A percentile compares a stretch with the other conserved stretches of the same genome.
Evolutionary conservation across 768 basidiomycete species (phyloP).

Genomic region (Calocybe indica): DNA sequence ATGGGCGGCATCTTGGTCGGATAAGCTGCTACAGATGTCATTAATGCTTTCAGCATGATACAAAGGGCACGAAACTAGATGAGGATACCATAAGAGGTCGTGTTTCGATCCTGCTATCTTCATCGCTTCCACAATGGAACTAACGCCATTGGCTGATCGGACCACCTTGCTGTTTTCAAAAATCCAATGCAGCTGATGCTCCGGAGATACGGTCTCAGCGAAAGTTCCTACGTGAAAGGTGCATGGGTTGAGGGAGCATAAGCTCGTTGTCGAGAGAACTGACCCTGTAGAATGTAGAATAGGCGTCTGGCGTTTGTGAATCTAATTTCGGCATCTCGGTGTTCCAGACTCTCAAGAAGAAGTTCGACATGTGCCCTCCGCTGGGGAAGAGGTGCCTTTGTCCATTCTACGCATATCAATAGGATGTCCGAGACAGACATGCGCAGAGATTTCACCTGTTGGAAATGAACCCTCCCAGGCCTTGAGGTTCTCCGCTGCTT

Average conservation of each 20-base stretch:
- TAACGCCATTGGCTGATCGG: conserved; percentile 76
- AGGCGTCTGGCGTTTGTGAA: conserved; percentile 84
- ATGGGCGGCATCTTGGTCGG: conserved; percentile 68
- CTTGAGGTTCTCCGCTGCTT: conserved; percentile 80
- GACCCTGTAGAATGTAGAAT: conserved; percentile 92
- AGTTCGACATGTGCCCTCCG: conserved; percentile 73
- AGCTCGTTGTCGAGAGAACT: conserved; percentile 5
- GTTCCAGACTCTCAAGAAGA: conserved; percentile 84
- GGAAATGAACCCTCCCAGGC: conserved; percentile 84
- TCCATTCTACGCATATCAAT: conserved; percentile 58
- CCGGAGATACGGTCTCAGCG: conserved; percentile 84
- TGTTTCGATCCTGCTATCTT: conserved; percentile 88
- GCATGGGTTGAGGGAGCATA: background rate
- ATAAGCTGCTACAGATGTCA: conserved; percentile 47
- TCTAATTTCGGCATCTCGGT: conserved; percentile 76
- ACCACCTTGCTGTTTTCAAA: conserved; percentile 90
- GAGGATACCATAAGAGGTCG: conserved; percentile 64
- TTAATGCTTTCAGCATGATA: no score
- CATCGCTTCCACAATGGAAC: conserved; percentile 78
- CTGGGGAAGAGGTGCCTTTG: conserved; percentile 50
- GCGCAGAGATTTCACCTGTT: conserved; percentile 46
- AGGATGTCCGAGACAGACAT: background rate
- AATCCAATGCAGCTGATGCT: conserved; percentile 94
- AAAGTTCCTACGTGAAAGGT: conserved; percentile 55
- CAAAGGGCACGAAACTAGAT: no score